These are phyloP conservation scores for Quercus rubra DNA, from an alignment of 306 rosid genomes.

Conservation along the genomic window DNA sequence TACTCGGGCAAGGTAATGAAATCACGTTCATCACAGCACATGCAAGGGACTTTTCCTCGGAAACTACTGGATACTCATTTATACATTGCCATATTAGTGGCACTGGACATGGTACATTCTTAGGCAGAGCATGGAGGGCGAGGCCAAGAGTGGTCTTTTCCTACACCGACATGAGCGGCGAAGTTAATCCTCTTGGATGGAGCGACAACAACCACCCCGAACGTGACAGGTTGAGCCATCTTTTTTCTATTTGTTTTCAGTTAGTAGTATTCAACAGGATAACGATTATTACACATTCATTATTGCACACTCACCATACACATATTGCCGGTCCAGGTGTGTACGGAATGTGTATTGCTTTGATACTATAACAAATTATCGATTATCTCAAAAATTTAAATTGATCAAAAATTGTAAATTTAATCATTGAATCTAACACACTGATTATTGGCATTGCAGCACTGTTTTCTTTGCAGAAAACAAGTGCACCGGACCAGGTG, in stretches of 20 bases:
- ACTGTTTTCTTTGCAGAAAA: conserved; percentile 40
- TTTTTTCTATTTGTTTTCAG: neutral
- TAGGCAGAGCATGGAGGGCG: conserved; percentile 61
- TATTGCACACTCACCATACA: no score
- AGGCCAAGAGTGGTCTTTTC: conserved; percentile 38
- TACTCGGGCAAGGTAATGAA: conserved; percentile 3
- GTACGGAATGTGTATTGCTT: fast-evolving
- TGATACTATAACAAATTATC: no score
- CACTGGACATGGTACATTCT: conserved; percentile 20
- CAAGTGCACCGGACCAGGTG: conserved; percentile 29
- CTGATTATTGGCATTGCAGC: conserved; percentile 12
- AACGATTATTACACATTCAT: no score
- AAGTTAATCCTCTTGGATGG: conserved; percentile 43
- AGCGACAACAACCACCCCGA: conserved; percentile 5
- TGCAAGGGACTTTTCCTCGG: conserved; percentile 21
- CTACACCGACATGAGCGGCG: conserved; percentile 25
- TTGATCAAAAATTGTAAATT: no score
- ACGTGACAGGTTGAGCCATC: conserved; percentile 21
- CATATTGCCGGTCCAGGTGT: no score
- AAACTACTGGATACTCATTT: conserved; percentile 39
- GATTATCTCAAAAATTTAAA: no score
- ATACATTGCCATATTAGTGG: conserved; percentile 51
- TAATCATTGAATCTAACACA: no score
- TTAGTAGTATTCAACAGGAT: no score
- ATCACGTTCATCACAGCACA: conserved; percentile 52